phyloP scores from a whole-genome alignment of 2,329 filamentous ascomycete genomes.

The Claviceps paspali region DNA sequence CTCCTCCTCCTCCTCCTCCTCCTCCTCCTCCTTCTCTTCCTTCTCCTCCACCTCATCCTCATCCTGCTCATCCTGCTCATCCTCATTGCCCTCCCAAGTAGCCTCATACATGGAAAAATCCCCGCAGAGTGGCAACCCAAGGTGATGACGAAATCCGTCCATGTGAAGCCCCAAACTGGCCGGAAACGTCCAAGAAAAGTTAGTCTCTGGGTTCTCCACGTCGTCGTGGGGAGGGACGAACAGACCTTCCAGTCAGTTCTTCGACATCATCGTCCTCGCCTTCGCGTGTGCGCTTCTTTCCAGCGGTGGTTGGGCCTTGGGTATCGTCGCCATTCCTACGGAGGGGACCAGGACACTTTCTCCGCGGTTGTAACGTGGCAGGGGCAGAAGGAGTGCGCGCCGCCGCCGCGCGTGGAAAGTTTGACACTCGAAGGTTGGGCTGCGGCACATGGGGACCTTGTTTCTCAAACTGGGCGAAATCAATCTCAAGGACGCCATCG shows the following conservation, averaged over 20 bases:
- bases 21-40: too few species aligned
- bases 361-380: not conserved
- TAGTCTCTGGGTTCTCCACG: slow-evolving; percentile 3
- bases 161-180: not conserved
- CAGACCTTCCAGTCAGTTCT: slow-evolving; percentile 3
- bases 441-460: not conserved
- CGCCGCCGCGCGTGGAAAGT: not conserved
- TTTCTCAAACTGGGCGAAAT: slow-evolving; percentile 1
- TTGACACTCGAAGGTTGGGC: slow-evolving; percentile 1
- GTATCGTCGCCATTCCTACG: too few species aligned
- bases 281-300: not conserved
- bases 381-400: not conserved
- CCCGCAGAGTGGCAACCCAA: not conserved
- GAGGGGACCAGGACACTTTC: not conserved
- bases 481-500: slow-evolving; percentile 3
- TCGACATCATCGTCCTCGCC: not conserved
- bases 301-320: not conserved
- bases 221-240: slow-evolving; percentile 4
- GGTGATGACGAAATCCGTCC: not conserved
- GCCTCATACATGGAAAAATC: not conserved
- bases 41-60: too few species aligned
- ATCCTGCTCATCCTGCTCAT: too few species aligned
- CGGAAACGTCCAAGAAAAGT: not conserved
- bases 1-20: too few species aligned
- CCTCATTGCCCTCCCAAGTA: too few species aligned